These are phyloP conservation scores for Silene noctiflora DNA, from an alignment of 179 eudicot genomes.

Conservation along the genomic window DNA sequence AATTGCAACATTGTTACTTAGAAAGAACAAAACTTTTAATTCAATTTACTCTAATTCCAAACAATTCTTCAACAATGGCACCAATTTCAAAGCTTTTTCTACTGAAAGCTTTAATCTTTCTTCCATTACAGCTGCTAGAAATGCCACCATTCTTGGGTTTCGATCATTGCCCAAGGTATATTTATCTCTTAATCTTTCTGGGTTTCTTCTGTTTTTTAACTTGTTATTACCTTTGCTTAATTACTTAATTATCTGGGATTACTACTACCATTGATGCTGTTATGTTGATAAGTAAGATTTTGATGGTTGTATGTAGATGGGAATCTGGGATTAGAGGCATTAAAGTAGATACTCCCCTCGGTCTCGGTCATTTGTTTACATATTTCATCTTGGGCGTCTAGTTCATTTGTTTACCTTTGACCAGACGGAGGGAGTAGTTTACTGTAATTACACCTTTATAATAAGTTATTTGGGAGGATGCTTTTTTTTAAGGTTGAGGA, in stretches of 20 bases:
- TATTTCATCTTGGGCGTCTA: no score
- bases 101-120: constrained; percentile 33
- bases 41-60: constrained; percentile 21
- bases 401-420: no score
- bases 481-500: not conserved
- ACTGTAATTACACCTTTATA: not conserved
- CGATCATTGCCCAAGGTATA: constrained; percentile 48
- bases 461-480: not conserved
- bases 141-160: constrained; percentile 35
- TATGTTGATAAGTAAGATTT: not conserved
- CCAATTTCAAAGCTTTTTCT: constrained; percentile 19
- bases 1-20: constrained; percentile 41
- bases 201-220: not conserved
- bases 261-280: no score
- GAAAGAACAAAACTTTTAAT: constrained; percentile 37
- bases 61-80: constrained; percentile 7
- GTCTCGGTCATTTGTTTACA: no score
- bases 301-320: not conserved
- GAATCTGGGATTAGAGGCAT: not conserved
- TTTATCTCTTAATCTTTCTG: constrained; percentile 9
- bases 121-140: constrained; percentile 35
- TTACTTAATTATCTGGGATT: not conserved
- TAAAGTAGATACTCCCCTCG: not conserved
- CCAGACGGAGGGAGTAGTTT: not conserved
- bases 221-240: not conserved